Evolutionary conservation across 495 filamentous ascomycete species (phyloP), one percentile per base, ranked within the genome.

Genomic region (Rhizodiscina lignyota): DNA sequence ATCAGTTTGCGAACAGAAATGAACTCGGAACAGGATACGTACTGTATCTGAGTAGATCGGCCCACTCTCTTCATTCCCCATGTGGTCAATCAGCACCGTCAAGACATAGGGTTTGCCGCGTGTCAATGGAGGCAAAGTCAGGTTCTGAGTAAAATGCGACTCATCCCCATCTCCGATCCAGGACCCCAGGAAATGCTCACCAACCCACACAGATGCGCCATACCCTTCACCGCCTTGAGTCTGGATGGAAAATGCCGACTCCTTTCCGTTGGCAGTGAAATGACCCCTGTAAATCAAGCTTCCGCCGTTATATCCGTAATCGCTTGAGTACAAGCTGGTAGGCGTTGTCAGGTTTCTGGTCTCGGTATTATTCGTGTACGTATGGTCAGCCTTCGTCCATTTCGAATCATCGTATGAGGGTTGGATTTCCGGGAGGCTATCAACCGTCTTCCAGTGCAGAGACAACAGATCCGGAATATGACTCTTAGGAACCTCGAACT

Each of bases 241-340:
- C 4, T 50, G 51, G 4, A 82, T 34, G 24, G 51, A 64, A 37
- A 86, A 55, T 5, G 44, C 58, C 0, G 43, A 51, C 42, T 86
- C 80, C 8, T 62, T 47, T 4, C 79, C 78, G 0, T 55, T 74
- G 11, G 79, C 72, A 6, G 55, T 61, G 49, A 89, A 89, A 43
- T 75, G 67, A 18, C 79, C 82, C 1, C 82, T 64, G 57, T 70
- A 86, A 26, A 86, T 40, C 0, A 83, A 56, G 10, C 62, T 63
- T 24, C 80, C 82, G 0, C 69, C 67, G 49, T 81, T 60, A 57
- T 69, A 87, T 18, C 79, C 77, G 45, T 89, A 85, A 53, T 87
- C 82, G 24, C 64, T 69, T 0, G 63, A 61, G 45, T 77, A 82
- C 0, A 85, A 64, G 0, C 68, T 75, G 0, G 57, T 68, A 0